Conservation (phyloP, 768 basidiomycete species). For the Daedaleopsis sinensis region DNA sequence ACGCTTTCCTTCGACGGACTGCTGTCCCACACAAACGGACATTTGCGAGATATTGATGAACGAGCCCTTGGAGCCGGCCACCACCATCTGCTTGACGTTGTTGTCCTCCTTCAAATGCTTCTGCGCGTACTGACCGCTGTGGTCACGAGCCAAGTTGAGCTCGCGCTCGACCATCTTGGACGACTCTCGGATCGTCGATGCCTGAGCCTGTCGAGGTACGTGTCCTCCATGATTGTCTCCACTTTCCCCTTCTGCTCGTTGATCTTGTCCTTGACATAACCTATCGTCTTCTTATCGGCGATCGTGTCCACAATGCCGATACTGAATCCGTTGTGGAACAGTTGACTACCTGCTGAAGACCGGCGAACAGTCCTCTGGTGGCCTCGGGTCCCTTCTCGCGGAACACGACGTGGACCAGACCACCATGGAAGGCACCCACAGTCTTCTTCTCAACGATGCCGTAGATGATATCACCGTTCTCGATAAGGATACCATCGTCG, state of each 20-base stretch:
- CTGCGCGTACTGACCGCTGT: constrained; percentile 95
- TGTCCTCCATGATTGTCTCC: constrained; percentile 76
- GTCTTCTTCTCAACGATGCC: constrained; percentile 99
- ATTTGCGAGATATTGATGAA: constrained; percentile 99
- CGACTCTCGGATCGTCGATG: constrained; percentile 96
- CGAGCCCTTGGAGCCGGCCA: constrained; percentile 97
- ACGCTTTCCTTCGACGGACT: constrained; percentile 96
- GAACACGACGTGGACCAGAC: constrained; percentile 95
- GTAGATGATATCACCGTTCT: constrained; percentile 94
- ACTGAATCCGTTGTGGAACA: constrained; percentile 98
- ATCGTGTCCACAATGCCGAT: constrained; percentile 99
- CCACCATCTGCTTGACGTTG: constrained; percentile 99
- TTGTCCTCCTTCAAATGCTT: constrained; percentile 98
- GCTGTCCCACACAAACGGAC: constrained; percentile 99
- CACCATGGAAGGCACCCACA: constrained; percentile 94
- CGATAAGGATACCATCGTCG: constrained; percentile 95
- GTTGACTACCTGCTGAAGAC: constrained; percentile 94
- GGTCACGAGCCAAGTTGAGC: constrained; percentile 94
- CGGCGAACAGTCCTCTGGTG: constrained; percentile 88
- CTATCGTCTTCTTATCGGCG: constrained; percentile 89
- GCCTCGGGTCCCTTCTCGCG: constrained; percentile 96
- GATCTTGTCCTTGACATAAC: constrained; percentile 81
- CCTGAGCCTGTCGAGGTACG: constrained; percentile 85
- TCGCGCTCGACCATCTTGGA: constrained; percentile 90
- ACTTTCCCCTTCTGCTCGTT: constrained; percentile 80